A percentile compares a stretch with the other conserved stretches of the same genome.
phyloP scores from a whole-genome alignment of 495 filamentous ascomycete species.

The Trichoderma orchidacearum region DNA sequence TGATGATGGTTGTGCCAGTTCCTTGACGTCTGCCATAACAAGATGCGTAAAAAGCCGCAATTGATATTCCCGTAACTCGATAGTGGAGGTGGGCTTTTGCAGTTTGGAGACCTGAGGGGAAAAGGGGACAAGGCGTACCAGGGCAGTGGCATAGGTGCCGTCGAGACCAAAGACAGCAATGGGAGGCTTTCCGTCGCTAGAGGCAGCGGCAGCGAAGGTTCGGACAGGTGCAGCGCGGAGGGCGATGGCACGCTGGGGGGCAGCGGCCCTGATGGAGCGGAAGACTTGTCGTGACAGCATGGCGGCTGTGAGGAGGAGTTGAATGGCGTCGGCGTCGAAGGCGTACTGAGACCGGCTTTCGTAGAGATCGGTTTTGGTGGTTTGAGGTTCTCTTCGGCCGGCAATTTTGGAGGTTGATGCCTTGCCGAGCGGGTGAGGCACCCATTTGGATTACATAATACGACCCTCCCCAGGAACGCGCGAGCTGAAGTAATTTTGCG shows the following conservation, averaged over 20 bases:
- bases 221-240: constrained; percentile 24
- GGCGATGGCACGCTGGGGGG: constrained; percentile 31
- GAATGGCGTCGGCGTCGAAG: not conserved
- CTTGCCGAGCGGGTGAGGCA: constrained; percentile 3
- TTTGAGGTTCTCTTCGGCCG: constrained; percentile 1
- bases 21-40: not conserved
- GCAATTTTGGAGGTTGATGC: constrained; percentile 6
- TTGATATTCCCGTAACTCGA: not conserved
- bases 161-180: constrained; percentile 89
- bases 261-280: constrained; percentile 42
- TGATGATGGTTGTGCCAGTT: not conserved
- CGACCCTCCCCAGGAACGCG: not conserved
- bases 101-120: too few relatives aligned
- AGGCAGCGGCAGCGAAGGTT: constrained; percentile 60
- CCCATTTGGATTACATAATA: not conserved
- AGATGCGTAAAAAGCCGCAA: not conserved
- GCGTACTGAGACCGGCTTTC: not conserved
- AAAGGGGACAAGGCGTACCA: constrained; percentile 48
- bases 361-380: not conserved
- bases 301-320: constrained; percentile 20
- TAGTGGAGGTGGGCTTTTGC: too few relatives aligned
- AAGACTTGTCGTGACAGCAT: constrained; percentile 53
- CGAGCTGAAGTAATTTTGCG: too few relatives aligned
- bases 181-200: constrained; percentile 62
- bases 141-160: constrained; percentile 93